These are phyloP conservation scores for Trichoderma citrinoviride DNA, from an alignment of 2,329 filamentous ascomycete genomes.

Conservation along the genomic window DNA sequence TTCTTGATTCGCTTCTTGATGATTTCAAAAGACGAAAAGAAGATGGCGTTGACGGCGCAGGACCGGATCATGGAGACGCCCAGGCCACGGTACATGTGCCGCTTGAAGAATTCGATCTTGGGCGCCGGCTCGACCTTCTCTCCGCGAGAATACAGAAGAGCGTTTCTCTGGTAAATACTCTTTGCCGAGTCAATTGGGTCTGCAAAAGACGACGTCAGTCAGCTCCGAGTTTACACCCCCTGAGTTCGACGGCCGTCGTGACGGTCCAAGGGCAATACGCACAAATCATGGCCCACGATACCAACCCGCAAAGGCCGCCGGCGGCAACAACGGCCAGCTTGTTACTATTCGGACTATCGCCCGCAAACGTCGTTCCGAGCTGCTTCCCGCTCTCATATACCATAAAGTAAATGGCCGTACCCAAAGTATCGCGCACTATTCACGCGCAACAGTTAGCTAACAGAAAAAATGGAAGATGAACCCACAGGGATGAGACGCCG, in stretches of 20 bases:
- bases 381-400: slow-evolving; percentile 88
- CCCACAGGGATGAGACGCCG: not conserved
- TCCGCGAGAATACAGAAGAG: slow-evolving; percentile 66
- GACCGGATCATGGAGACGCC: slow-evolving; percentile 81
- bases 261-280: slow-evolving; percentile 34
- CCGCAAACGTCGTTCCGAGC: slow-evolving; percentile 69
- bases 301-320: slow-evolving; percentile 76
- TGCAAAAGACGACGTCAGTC: slow-evolving; percentile 27
- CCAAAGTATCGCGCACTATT: slow-evolving; percentile 75
- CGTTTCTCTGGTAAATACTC: slow-evolving; percentile 80
- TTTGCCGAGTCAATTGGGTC: slow-evolving; percentile 78
- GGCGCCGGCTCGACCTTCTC: slow-evolving; percentile 62
- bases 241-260: too few relatives aligned
- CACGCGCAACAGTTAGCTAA: slow-evolving; percentile 22
- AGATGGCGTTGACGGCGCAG: slow-evolving; percentile 81
- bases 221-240: not conserved
- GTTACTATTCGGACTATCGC: slow-evolving; percentile 70
- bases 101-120: slow-evolving; percentile 74
- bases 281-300: slow-evolving; percentile 79
- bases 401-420: slow-evolving; percentile 83
- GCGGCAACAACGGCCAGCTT: slow-evolving; percentile 75
- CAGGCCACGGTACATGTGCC: slow-evolving; percentile 77
- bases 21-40: slow-evolving; percentile 85
- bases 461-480: not conserved
- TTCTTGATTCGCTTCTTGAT: slow-evolving; percentile 67